Base-by-base conservation (phyloP, 202 grass and related monocot genomes). In the Bolboschoenoplectus hybrid region DNA sequence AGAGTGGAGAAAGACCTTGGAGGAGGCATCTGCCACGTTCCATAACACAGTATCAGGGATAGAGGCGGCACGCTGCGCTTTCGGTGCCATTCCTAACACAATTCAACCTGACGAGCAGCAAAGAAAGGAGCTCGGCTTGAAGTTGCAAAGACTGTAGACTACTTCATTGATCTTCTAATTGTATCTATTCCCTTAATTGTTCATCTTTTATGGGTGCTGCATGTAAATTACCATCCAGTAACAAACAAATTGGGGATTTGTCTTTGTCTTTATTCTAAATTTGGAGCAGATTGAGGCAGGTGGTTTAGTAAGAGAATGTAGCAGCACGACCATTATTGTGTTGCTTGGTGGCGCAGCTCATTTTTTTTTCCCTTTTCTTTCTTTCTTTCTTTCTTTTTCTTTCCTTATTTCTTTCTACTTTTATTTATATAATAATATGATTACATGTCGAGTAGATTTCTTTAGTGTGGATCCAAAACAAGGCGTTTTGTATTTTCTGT, bases 61-160 rank as follows among this genome's bases (percentile, higher is more conserved):
- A 41, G 97, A 96, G 90, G 67, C 83, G 1, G 93, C 93, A 6
- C 93, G 93, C 5, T 96, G 88, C 10, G 89, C 90, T 8, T 98
- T 98, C 2, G 97, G 97, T 86, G 97, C 93, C 32, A 94, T 98
- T 62, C 97, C 97, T 2, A 91, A 92, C 71, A 92, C 91, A 20
- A 58, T 98, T 70, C 89, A 92, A 80, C 97, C 97, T 0, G 97
- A 98, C 45, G 92, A 96, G 77, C 89, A 98, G 80, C 93, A 91
- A 34, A 66, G 87, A 32, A 88, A 94, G 88, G 97, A 98, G 65
- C 93, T 98, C 5, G 91, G 95, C 26, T 91, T 89, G 91, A 89
- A 73, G 81, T 88, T 87, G 14, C 80, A 87, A 32, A 67, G 80
- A 60, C 49, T 52, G 43, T 69, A 84, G 73, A 43, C 74, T 14